Evolutionary conservation across 352 stramenopile species (phyloP).

Genomic region (Phytophthora cryptogea): DNA sequence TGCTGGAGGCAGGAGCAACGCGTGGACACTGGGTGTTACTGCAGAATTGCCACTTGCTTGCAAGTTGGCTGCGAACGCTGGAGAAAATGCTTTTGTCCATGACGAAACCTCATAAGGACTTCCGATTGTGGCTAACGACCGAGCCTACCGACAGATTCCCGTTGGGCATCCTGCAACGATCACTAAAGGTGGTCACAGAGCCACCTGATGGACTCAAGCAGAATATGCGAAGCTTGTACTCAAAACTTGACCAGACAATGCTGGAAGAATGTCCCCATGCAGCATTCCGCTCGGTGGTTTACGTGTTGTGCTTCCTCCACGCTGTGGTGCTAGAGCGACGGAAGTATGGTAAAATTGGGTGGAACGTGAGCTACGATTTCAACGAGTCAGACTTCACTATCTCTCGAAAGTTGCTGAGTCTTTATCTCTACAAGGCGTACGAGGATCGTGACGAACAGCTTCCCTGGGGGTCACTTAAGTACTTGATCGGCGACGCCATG

Average conservation of each 20-base stretch:
- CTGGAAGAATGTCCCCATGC: slow-evolving; percentile 93
- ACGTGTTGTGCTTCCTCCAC: slow-evolving; percentile 96
- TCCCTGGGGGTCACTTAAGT: slow-evolving; percentile 94
- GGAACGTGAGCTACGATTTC: slow-evolving; percentile 97
- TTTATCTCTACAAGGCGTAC: slow-evolving; percentile 95
- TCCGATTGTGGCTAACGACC: slow-evolving; percentile 95
- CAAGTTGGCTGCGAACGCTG: slow-evolving; percentile 92
- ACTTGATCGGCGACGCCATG: slow-evolving; percentile 97
- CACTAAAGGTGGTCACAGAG: slow-evolving; percentile 96
- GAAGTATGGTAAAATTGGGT: slow-evolving; percentile 98
- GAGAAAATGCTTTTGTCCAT: slow-evolving; percentile 93
- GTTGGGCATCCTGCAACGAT: slow-evolving; percentile 94
- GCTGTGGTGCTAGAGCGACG: slow-evolving; percentile 94
- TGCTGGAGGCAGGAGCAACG: slow-evolving; percentile 90
- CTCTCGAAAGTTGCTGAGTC: slow-evolving; percentile 86
- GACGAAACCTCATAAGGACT: slow-evolving; percentile 94
- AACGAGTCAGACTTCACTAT: slow-evolving; percentile 97
- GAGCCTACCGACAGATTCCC: slow-evolving; percentile 96
- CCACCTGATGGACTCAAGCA: slow-evolving; percentile 95
- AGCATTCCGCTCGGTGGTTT: slow-evolving; percentile 93
- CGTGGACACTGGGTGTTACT: slow-evolving; percentile 92
- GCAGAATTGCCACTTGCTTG: slow-evolving; percentile 96
- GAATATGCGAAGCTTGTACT: slow-evolving; percentile 95
- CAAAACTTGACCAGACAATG: slow-evolving; percentile 89
- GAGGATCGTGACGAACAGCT: slow-evolving; percentile 93